Evolutionary conservation across 1,284 basidiomycete genomes (phyloP).

Genomic region (Malassezia psittaci): DNA sequence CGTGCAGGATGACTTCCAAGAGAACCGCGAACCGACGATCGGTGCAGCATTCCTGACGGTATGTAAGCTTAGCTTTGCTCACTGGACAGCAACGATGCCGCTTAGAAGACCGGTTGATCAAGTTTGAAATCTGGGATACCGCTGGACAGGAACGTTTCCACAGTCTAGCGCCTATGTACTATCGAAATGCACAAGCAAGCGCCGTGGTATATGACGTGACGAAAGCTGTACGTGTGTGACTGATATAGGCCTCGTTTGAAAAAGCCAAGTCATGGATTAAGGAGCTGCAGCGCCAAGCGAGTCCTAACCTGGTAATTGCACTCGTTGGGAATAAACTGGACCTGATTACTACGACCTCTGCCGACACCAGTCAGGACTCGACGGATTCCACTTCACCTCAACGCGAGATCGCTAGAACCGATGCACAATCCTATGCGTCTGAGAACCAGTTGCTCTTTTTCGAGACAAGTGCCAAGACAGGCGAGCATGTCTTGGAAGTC

Average conservation of each 20-base stretch:
- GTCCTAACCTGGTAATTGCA: conserved; percentile 90
- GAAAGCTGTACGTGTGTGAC: conserved; percentile 51
- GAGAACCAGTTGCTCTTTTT: conserved; percentile 90
- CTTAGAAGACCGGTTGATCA: conserved; percentile 59
- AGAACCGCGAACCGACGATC: conserved; percentile 96
- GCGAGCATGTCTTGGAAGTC: conserved; percentile 87
- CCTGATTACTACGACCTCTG: conserved; percentile 56
- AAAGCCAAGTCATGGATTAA: conserved; percentile 99
- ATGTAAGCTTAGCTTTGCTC: conserved; percentile 3
- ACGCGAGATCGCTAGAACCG: conserved; percentile 54
- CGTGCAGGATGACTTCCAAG: conserved; percentile 85
- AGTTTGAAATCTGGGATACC: conserved; percentile 94
- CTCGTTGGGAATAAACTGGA: conserved; percentile 57
- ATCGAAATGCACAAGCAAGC: conserved; percentile 94
- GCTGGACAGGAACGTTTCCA: conserved; percentile 91
- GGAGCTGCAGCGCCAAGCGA: conserved; percentile 95
- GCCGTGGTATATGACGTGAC: conserved; percentile 97
- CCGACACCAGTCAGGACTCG: conserved; percentile 51
- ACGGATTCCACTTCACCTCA: conserved; percentile 16
- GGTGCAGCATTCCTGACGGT: conserved; percentile 68
- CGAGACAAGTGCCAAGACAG: conserved; percentile 96
- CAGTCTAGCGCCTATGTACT: conserved; percentile 92
- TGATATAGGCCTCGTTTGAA: conserved; percentile 60
- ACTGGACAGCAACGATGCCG: conserved; percentile 55
- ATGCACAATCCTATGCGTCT: conserved; percentile 89